These are phyloP conservation scores for Maudiozyma serrabonitensis DNA, from an alignment of 805 yeast species.

Conservation along the genomic window DNA sequence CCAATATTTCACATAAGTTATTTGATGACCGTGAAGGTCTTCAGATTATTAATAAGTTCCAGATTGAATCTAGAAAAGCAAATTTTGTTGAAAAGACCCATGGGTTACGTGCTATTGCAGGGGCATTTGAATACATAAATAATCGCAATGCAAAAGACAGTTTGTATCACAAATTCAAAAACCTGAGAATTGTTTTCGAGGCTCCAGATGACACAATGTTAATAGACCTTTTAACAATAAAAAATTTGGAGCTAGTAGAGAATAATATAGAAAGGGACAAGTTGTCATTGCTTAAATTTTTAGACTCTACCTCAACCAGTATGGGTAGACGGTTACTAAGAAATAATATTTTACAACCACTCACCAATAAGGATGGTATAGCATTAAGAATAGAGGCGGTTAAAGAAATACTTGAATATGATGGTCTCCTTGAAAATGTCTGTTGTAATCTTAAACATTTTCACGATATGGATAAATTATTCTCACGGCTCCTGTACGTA, in stretches of 20 bases:
- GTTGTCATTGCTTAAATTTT: conserved; percentile 28
- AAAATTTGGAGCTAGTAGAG: conserved; percentile 32
- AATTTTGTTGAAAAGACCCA: conserved; percentile 22
- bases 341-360: conserved; percentile 39
- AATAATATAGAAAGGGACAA: conserved; percentile 27
- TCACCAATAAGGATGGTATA: conserved; percentile 32
- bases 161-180: conserved; percentile 15
- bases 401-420: conserved; percentile 25
- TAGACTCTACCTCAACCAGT: conserved; percentile 34
- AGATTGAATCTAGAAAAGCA: conserved; percentile 7
- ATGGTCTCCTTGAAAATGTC: conserved; percentile 8
- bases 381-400: conserved; percentile 31
- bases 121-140: conserved; percentile 22
- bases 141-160: conserved; percentile 6
- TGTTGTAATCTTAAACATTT: conserved; percentile 19
- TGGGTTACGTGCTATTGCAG: conserved; percentile 30
- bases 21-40: conserved; percentile 25
- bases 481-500: conserved; percentile 29
- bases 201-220: conserved; percentile 35
- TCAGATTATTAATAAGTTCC: conserved; percentile 12
- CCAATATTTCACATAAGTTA: conserved; percentile 15
- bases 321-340: conserved; percentile 39
- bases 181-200: conserved; percentile 31
- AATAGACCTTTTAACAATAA: conserved; percentile 33
- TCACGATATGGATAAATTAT: conserved; percentile 35